Percentiles rank a stretch among this genome's conserved stretches.
phyloP scores from a whole-genome alignment of 345 rosid genomes.

The Draba incana region DNA sequence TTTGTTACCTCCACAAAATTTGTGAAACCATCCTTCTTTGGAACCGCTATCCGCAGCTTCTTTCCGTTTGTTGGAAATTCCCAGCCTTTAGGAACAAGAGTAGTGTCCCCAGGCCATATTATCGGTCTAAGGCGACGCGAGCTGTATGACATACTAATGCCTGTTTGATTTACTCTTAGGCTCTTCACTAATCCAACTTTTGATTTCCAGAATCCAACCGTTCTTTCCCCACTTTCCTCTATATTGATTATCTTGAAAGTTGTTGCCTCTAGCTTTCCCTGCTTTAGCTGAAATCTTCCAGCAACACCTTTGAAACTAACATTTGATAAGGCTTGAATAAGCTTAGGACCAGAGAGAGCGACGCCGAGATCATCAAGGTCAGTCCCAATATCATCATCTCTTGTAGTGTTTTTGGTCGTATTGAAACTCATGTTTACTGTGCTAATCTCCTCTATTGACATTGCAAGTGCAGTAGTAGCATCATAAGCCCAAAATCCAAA shows the following conservation, averaged over 20 bases:
- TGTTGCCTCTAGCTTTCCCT: slow-evolving; percentile 43
- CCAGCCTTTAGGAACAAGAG: slow-evolving; percentile 51
- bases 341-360: slow-evolving; percentile 47
- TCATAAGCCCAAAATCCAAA: slow-evolving; percentile 58
- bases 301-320: slow-evolving; percentile 51
- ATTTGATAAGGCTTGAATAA: slow-evolving; percentile 42
- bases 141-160: neutral
- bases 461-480: slow-evolving; percentile 53
- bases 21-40: slow-evolving; percentile 47
- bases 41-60: slow-evolving; percentile 54
- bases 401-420: slow-evolving; percentile 24
- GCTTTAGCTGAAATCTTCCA: slow-evolving; percentile 46
- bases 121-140: slow-evolving; percentile 28
- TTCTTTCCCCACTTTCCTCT: slow-evolving; percentile 45
- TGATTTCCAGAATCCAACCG: slow-evolving; percentile 57
- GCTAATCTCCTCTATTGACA: slow-evolving; percentile 49
- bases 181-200: slow-evolving; percentile 38
- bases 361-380: slow-evolving; percentile 51
- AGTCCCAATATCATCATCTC: slow-evolving; percentile 19
- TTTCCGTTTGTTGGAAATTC: slow-evolving; percentile 48
- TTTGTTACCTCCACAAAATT: slow-evolving; percentile 45
- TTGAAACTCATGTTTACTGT: slow-evolving; percentile 32
- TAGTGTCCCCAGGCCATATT: slow-evolving; percentile 41
- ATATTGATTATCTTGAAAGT: slow-evolving; percentile 54
- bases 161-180: slow-evolving; percentile 8